phyloP scores from a whole-genome alignment of 2,329 filamentous ascomycete species.

The Talaromyces sp. region DNA sequence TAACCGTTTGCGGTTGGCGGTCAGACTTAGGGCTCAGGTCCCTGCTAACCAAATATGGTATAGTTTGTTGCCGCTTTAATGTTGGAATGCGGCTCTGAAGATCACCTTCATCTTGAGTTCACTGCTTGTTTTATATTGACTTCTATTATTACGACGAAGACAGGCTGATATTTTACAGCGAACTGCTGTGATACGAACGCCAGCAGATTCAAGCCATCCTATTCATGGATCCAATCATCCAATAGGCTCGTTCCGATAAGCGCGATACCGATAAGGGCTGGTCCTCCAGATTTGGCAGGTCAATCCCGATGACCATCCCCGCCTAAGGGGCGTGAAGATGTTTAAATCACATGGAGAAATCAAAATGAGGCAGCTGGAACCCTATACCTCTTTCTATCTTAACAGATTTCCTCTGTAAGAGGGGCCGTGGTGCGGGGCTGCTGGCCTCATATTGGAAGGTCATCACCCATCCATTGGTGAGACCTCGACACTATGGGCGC shows the following conservation, averaged over 20 bases:
- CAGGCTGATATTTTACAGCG: neutral
- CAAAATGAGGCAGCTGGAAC: neutral
- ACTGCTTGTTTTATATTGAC: neutral
- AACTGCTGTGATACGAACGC: neutral
- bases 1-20: conserved; percentile 20
- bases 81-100: neutral
- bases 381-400: neutral
- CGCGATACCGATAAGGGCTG: neutral
- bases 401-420: neutral
- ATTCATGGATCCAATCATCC: neutral
- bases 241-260: neutral
- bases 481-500: neutral
- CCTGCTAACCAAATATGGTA: neutral
- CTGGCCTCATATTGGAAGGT: neutral
- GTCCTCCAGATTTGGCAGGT: neutral
- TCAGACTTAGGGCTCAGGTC: conserved; percentile 8
- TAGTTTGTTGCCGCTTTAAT: neutral
- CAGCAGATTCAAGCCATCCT: neutral
- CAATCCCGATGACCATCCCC: neutral
- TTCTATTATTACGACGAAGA: neutral
- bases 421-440: neutral
- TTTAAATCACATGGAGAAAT: neutral
- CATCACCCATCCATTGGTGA: neutral
- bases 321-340: neutral
- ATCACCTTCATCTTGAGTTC: neutral